Evolutionary conservation across 192 early-diverging fungal species (phyloP).

Genomic region (Paraglomus occultum): DNA sequence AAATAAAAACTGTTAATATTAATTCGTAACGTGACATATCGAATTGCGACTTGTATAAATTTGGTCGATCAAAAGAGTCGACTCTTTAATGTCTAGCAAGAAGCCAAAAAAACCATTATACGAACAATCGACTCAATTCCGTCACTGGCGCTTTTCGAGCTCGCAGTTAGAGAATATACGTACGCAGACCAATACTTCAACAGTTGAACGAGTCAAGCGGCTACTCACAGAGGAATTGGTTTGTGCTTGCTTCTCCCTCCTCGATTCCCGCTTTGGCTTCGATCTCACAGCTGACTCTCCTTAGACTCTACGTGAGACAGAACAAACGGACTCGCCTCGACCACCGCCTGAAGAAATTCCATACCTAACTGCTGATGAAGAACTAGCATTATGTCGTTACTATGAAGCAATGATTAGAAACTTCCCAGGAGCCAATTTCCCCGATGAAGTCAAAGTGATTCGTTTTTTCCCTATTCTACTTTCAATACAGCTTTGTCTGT

Average conservation of each 20-base stretch:
- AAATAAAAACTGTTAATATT: too few species aligned
- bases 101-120: constrained; percentile 44
- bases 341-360: constrained; percentile 35
- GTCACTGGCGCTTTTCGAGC: constrained; percentile 69
- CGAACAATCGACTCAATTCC: constrained; percentile 71
- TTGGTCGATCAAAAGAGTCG: too few species aligned
- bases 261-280: background rate
- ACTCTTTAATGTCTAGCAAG: too few species aligned
- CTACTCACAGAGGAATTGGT: constrained; percentile 58
- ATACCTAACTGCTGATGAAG: constrained; percentile 52
- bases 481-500: constrained; percentile 25
- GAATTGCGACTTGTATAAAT: too few species aligned
- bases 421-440: background rate
- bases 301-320: background rate
- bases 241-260: constrained; percentile 4
- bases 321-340: constrained; percentile 24
- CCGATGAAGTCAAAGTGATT: background rate
- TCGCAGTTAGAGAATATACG: constrained; percentile 54
- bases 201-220: constrained; percentile 54
- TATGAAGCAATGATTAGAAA: constrained; percentile 51
- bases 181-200: constrained; percentile 51
- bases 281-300: constrained; percentile 16
- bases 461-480: background rate
- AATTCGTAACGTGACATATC: too few species aligned
- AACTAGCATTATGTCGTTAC: constrained; percentile 50